Percentiles rank a stretch among this genome's conserved stretches.
Evolutionary conservation across 305 asterid genomes (phyloP).

Genomic region (Rubia tinctorum): DNA sequence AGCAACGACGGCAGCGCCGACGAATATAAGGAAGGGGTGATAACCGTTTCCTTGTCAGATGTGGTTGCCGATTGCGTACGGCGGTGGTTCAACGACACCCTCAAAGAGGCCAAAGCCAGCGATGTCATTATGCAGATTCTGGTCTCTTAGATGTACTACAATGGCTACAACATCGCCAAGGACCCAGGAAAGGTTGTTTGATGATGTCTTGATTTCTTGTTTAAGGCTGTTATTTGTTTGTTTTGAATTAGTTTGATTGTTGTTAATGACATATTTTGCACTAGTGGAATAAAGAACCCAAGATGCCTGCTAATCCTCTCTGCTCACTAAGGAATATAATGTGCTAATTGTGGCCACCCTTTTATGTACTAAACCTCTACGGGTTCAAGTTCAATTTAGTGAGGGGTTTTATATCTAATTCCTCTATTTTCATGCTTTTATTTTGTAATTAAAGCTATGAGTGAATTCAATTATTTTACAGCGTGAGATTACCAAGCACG

Average conservation of each 20-base stretch:
- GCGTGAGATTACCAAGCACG: no score
- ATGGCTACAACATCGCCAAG: slow-evolving; percentile 53
- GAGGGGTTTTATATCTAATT: no score
- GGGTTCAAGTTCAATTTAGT: no score
- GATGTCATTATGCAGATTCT: slow-evolving; percentile 72
- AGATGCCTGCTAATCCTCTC: no score
- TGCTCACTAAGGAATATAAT: no score
- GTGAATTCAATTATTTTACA: no score
- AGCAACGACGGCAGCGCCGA: slow-evolving; percentile 19
- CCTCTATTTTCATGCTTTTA: no score
- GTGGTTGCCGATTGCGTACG: slow-evolving; percentile 53
- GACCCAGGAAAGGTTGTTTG: slow-evolving; percentile 50
- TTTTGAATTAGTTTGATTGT: background rate
- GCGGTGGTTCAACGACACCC: slow-evolving; percentile 74
- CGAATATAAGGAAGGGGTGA: slow-evolving; percentile 22
- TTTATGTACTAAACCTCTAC: no score
- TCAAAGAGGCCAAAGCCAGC: slow-evolving; percentile 60
- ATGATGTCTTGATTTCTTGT: background rate
- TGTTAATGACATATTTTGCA: no score
- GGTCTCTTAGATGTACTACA: slow-evolving; percentile 58
- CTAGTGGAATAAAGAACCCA: no score
- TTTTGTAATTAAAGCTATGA: no score
- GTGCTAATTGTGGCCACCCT: no score
- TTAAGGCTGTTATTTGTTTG: background rate
- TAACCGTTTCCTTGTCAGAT: slow-evolving; percentile 36